phyloP scores from a whole-genome alignment of 345 rosid species.

The Syzygium aqueum region DNA sequence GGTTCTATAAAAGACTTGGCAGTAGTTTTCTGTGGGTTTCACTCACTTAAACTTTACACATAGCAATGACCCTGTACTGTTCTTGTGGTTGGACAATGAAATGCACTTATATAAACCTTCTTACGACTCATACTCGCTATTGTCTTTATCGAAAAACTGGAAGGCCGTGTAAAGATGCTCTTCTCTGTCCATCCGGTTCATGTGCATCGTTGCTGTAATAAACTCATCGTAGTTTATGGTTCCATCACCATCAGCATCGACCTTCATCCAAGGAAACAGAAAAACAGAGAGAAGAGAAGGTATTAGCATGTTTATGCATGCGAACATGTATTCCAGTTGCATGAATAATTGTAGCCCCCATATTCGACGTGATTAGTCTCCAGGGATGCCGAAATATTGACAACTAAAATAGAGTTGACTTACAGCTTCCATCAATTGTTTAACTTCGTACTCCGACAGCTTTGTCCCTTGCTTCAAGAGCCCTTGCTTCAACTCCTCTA shows the following conservation, averaged over 20 bases:
- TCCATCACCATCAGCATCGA: conserved; percentile 52
- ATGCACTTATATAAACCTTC: neutral
- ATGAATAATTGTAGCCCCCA: neutral
- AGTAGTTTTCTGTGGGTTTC: neutral
- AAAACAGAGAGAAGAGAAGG: neutral
- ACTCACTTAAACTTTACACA: neutral
- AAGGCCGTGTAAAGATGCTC: conserved; percentile 71
- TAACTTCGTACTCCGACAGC: conserved; percentile 71
- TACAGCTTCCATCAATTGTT: conserved; percentile 91
- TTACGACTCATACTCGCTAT: conserved; percentile 41
- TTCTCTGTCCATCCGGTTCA: conserved; percentile 61
- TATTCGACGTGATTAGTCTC: neutral
- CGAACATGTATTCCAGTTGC: neutral
- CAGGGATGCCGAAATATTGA: neutral
- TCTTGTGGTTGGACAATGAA: neutral
- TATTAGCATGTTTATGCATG: neutral
- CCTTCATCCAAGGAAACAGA: conserved; percentile 21
- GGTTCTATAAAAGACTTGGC: neutral
- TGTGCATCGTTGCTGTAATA: conserved; percentile 37
- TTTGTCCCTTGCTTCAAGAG: conserved; percentile 31
- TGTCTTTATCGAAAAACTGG: conserved; percentile 73
- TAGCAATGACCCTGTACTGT: neutral
- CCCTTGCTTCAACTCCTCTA: conserved; percentile 85
- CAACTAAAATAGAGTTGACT: conserved; percentile 11
- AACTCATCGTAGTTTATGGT: conserved; percentile 39